phyloP scores from a whole-genome alignment of 2,329 filamentous ascomycete genomes.

The Lachnellula cervina region DNA sequence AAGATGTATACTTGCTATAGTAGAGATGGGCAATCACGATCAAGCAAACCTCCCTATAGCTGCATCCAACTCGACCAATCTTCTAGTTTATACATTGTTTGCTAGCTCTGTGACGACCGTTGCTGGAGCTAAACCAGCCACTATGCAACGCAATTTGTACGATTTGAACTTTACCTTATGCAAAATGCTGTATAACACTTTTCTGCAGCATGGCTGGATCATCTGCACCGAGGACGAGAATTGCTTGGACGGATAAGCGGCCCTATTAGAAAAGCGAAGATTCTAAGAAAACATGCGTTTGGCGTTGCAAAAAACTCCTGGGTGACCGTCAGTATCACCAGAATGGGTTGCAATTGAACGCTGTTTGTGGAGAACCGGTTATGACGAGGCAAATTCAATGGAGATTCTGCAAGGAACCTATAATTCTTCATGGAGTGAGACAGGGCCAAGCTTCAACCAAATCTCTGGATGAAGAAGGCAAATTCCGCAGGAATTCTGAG shows the following conservation, averaged over 20 bases:
- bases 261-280: conserved; percentile 9
- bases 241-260: conserved; percentile 18
- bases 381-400: background rate
- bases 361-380: background rate
- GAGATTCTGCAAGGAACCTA: conserved; percentile 2
- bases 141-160: conserved; percentile 15
- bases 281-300: conserved; percentile 9
- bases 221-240: conserved; percentile 14
- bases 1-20: background rate
- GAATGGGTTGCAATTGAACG: background rate
- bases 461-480: background rate
- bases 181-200: conserved; percentile 18
- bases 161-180: conserved; percentile 4
- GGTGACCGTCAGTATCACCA: conserved; percentile 7
- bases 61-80: conserved; percentile 10
- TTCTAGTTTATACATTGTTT: conserved; percentile 17
- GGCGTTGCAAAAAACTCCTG: background rate
- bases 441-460: background rate
- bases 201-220: conserved; percentile 16
- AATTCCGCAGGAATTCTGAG: background rate
- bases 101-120: conserved; percentile 7
- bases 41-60: conserved; percentile 18
- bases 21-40: conserved; percentile 9
- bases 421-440: background rate
- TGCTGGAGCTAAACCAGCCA: conserved; percentile 15